Evolutionary conservation across 2,329 filamentous ascomycete genomes (phyloP), one percentile per base, ranked within the genome.

Genomic region (Pseudocercospora cruenta): DNA sequence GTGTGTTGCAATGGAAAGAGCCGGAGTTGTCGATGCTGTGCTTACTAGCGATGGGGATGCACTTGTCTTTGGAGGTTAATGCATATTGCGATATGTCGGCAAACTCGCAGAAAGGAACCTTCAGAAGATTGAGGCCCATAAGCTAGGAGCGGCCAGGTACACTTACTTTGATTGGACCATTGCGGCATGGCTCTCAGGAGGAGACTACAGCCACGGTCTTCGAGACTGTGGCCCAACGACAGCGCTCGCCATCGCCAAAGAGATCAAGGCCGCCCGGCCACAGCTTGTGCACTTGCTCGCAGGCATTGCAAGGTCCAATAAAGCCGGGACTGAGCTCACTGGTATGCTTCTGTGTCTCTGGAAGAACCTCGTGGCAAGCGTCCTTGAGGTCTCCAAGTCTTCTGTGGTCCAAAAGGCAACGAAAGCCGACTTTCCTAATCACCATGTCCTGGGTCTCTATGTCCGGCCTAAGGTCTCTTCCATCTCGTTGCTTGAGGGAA

Each of bases 1-100:
- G n/a, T 54, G 59, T 31, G 59, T 62, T 12, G 33, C 45, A 19
- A 22, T 62, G n/a, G 59, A 62, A 28, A 54, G 21, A 24, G 45
- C 43, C 8, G 59, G 59, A 7, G 4, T 33, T 5, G 59, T 62
- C 49, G 45, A 62, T 24, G 59, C 22, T 19, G 39, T 62, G 10
- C 9, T 33, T 6, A 55, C 59, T 4, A 62, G 12, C n/a, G 59
- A 62, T 26, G 59, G 59, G 3, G 59, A 62, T 54, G 22, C 45
- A 10, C 21, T 62, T 4, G 59, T 47, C 28, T 62, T 62, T 47
- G 59, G 59, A 33, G 59, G 45, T 7, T 9, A 28, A 5, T 24
- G 45, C 31, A n/a, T 62, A 3, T 54, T 53, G n/a, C 24, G 59
- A 26, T 28, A 22, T 21, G 28, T 22, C n/a, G 24, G 31, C 26